Conservation (phyloP, 2,329 filamentous ascomycete species). For the Teratosphaeriaceae sp. region DNA sequence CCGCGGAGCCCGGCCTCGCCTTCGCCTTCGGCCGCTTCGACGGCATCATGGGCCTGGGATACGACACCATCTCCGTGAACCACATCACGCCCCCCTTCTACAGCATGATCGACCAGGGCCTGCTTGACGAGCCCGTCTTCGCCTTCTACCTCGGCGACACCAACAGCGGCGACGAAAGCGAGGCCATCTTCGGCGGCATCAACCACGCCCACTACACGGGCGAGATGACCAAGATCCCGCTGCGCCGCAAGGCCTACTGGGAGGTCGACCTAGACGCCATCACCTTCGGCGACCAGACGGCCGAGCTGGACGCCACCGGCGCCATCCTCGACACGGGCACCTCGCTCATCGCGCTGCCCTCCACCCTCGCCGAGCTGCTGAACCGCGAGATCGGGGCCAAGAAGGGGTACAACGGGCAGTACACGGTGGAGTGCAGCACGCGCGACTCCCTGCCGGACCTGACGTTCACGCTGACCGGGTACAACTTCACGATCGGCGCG, state of each 20-base stretch:
- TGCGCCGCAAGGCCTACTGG: slow-evolving; percentile 99
- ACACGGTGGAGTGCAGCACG: slow-evolving; percentile 83
- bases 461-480: slow-evolving; percentile 80
- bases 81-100: slow-evolving; percentile 92
- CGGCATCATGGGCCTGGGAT: slow-evolving; percentile 91
- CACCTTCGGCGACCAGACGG: slow-evolving; percentile 75
- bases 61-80: slow-evolving; percentile 96
- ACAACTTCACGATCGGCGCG: slow-evolving; percentile 85
- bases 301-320: slow-evolving; percentile 89
- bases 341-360: slow-evolving; percentile 91
- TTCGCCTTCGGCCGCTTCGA: slow-evolving; percentile 98
- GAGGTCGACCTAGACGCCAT: slow-evolving; percentile 95
- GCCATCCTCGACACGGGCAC: slow-evolving; percentile 98
- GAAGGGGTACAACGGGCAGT: slow-evolving; percentile 97
- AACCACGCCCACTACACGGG: slow-evolving; percentile 76
- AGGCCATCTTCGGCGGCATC: slow-evolving; percentile 83
- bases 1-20: slow-evolving; percentile 87
- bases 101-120: slow-evolving; percentile 83
- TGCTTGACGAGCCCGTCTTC: slow-evolving; percentile 89
- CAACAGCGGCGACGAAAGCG: slow-evolving; percentile 65
- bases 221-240: slow-evolving; percentile 85
- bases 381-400: slow-evolving; percentile 98
- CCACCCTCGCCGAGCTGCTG: slow-evolving; percentile 84
- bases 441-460: slow-evolving; percentile 80
- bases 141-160: slow-evolving; percentile 88